Conservation (phyloP, 352 stramenopile species). For the Phytophthora vignae region DNA sequence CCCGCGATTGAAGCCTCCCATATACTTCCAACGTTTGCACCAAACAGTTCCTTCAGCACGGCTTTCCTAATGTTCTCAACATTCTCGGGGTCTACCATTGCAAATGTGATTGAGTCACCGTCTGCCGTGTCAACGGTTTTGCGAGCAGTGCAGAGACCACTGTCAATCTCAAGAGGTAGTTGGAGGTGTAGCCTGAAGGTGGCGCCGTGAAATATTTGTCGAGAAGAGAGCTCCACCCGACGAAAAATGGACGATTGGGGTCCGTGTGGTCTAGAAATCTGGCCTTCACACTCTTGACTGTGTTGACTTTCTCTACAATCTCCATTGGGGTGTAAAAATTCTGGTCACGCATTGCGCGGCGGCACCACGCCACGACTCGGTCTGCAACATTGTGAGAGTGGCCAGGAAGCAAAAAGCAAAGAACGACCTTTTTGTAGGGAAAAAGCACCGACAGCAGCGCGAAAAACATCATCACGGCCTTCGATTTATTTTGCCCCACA, state of each 20-base stretch:
- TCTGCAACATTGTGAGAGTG: background rate
- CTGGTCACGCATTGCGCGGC: background rate
- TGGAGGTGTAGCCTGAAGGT: no score
- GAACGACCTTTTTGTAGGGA: conserved; percentile 1
- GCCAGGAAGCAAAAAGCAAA: background rate
- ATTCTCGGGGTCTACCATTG: no score
- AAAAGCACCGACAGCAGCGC: conserved; percentile 9
- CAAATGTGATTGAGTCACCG: no score
- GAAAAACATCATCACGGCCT: conserved; percentile 22
- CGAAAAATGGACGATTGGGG: background rate
- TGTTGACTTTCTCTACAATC: background rate
- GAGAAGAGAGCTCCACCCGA: background rate
- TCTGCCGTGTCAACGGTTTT: no score
- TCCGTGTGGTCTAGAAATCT: background rate
- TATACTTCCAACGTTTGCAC: no score
- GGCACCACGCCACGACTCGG: background rate
- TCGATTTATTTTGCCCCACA: conserved; percentile 23
- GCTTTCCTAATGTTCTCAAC: no score
- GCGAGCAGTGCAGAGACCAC: no score
- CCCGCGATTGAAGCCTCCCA: no score
- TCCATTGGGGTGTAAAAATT: background rate
- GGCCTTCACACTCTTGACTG: background rate
- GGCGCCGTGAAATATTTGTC: background rate
- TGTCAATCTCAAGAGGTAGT: no score
- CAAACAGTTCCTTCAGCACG: no score